These are phyloP conservation scores for Alternaria sp. DNA, from an alignment of 2,329 filamentous ascomycete species.

Conservation along the genomic window DNA sequence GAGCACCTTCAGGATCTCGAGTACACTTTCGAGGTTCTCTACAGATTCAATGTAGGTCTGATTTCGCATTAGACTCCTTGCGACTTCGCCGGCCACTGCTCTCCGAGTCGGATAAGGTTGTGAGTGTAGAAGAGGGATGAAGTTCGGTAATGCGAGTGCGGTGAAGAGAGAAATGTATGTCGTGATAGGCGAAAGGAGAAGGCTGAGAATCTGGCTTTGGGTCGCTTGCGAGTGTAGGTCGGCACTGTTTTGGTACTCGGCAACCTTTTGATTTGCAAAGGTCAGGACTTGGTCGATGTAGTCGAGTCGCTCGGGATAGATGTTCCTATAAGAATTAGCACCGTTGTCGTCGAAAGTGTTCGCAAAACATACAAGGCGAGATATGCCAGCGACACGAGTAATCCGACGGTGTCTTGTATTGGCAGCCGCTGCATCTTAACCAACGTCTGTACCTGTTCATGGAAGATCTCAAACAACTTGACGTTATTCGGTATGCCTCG, in stretches of 20 bases:
- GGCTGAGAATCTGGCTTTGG: constrained; percentile 86
- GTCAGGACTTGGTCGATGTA: constrained; percentile 94
- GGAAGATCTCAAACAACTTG: constrained; percentile 96
- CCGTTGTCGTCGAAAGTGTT: not conserved
- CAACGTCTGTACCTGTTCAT: constrained; percentile 91
- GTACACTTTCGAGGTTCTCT: constrained; percentile 83
- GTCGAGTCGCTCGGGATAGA: constrained; percentile 90
- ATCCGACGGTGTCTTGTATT: constrained; percentile 91
- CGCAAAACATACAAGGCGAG: constrained; percentile 72
- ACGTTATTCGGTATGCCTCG: constrained; percentile 76
- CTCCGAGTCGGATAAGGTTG: constrained; percentile 93
- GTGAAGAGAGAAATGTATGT: constrained; percentile 95
- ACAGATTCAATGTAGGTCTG: constrained; percentile 79
- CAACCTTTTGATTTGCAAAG: constrained; percentile 85
- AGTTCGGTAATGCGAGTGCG: constrained; percentile 90
- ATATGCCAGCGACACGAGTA: constrained; percentile 92
- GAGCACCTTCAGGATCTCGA: constrained; percentile 87
- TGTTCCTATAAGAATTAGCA: constrained; percentile 66
- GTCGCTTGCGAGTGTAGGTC: constrained; percentile 88
- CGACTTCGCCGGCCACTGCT: constrained; percentile 88
- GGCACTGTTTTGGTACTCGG: constrained; percentile 91
- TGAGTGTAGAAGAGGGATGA: constrained; percentile 85
- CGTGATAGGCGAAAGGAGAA: constrained; percentile 89
- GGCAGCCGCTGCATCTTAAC: constrained; percentile 90
- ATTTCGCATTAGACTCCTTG: constrained; percentile 81